A percentile compares a stretch with the other conserved stretches of the same genome.
Conservation (phyloP, 31 red algal species). For the Pterothamnion heteromorphum region DNA sequence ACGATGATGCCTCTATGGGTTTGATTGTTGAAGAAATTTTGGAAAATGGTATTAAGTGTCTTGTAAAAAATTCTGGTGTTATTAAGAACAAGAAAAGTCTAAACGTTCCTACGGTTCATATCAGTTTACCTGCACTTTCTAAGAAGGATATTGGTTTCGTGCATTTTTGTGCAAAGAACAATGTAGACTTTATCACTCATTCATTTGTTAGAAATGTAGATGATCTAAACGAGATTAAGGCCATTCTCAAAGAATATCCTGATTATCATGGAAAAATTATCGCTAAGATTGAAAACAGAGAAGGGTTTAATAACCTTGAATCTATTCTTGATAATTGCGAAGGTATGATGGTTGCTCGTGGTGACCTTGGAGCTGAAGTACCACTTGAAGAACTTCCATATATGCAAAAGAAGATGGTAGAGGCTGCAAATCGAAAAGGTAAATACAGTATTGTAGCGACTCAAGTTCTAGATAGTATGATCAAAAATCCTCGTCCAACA, state of each 20-base stretch:
- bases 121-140: slow-evolving; percentile 82
- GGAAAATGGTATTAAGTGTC: slow-evolving; percentile 78
- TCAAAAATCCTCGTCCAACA: slow-evolving; percentile 93
- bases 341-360: slow-evolving; percentile 94
- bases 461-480: slow-evolving; percentile 96
- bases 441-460: slow-evolving; percentile 92
- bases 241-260: slow-evolving; percentile 56
- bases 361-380: slow-evolving; percentile 91
- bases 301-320: slow-evolving; percentile 83
- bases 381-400: slow-evolving; percentile 67
- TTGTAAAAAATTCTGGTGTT: slow-evolving; percentile 76
- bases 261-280: slow-evolving; percentile 84
- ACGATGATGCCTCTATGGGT: too few relatives aligned
- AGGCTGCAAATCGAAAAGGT: slow-evolving; percentile 80
- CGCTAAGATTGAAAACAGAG: slow-evolving; percentile 97
- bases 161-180: slow-evolving; percentile 74
- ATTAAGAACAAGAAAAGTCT: slow-evolving; percentile 83
- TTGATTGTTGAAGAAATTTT: too few relatives aligned
- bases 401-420: slow-evolving; percentile 95
- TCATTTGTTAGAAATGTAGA: slow-evolving; percentile 85
- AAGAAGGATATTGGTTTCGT: slow-evolving; percentile 76
- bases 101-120: slow-evolving; percentile 79
- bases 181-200: slow-evolving; percentile 84
- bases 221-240: slow-evolving; percentile 74
- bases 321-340: slow-evolving; percentile 73